Percentiles rank a stretch among this genome's conserved stretches.
Evolutionary conservation across 164 flowering plant species (phyloP).

Genomic region (Aristolochia californica): DNA sequence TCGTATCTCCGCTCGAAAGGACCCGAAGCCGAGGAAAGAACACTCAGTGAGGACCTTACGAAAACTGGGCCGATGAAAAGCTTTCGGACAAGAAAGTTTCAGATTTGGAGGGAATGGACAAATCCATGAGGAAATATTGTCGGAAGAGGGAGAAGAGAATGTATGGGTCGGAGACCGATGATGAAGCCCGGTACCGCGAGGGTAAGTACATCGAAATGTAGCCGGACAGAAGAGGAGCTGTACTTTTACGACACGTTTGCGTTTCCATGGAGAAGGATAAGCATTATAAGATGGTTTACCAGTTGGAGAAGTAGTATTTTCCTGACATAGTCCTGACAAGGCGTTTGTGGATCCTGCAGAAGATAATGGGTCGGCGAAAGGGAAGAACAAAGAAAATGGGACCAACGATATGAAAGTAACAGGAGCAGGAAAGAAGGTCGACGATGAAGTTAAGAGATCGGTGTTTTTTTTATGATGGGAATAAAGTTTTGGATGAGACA

Average conservation of each 20-base stretch:
- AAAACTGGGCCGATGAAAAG: conserved; percentile 56
- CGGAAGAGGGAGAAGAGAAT: conserved; percentile 69
- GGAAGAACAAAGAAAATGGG: not conserved
- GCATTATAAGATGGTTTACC: conserved; percentile 94
- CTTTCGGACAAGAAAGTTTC: conserved; percentile 6
- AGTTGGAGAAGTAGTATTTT: conserved; percentile 91
- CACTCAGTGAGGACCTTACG: conserved; percentile 21
- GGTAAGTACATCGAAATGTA: conserved; percentile 58
- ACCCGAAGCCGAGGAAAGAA: conserved; percentile 4
- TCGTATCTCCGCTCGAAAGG: conserved; percentile 15
- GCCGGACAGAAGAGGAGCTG: conserved; percentile 88
- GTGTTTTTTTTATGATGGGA: conserved; percentile 65
- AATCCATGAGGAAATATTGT: conserved; percentile 77
- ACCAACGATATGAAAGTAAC: not conserved
- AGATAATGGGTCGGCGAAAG: conserved; percentile 9
- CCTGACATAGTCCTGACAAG: conserved; percentile 82
- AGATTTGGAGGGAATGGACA: conserved; percentile 34
- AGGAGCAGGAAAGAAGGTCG: conserved; percentile 9
- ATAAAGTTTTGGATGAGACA: conserved; percentile 8
- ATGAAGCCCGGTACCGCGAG: conserved; percentile 21
- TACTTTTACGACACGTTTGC: conserved; percentile 72
- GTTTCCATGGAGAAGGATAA: conserved; percentile 93
- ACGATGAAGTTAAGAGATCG: conserved; percentile 36
- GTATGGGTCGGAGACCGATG: conserved; percentile 77
- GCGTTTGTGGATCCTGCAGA: conserved; percentile 75